These are phyloP conservation scores for Scedosporium apiospermum DNA, from an alignment of 2,329 filamentous ascomycete species.

Conservation along the genomic window DNA sequence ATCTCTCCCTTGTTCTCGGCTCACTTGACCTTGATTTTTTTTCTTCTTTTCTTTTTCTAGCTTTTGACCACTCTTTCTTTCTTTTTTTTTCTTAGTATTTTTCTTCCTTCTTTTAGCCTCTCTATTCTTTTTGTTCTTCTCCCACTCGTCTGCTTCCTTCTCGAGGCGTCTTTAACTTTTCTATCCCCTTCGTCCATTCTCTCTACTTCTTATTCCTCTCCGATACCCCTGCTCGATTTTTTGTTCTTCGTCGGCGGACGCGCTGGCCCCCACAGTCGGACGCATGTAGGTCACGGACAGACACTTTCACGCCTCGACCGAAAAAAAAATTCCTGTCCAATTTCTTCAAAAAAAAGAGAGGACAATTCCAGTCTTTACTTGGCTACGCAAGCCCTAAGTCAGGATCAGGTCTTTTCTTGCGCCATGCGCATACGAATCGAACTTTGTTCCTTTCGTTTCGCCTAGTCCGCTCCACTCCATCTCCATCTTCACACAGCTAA, in stretches of 20 bases:
- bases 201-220: not conserved
- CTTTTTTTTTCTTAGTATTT: not conserved
- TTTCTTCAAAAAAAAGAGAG: not conserved
- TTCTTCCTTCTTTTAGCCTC: not conserved
- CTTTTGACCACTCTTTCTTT: slow-evolving; percentile 5
- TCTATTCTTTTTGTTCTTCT: slow-evolving; percentile 7
- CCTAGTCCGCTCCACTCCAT: not conserved
- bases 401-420: not conserved
- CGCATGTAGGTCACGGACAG: not conserved
- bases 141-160: not conserved
- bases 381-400: not conserved
- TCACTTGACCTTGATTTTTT: not conserved
- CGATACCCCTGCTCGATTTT: not conserved
- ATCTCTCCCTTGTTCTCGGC: not conserved
- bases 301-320: not conserved
- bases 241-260: not conserved
- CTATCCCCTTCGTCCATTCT: not conserved
- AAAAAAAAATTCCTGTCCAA: not conserved
- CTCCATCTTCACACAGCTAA: not conserved
- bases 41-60: not conserved
- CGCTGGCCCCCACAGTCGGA: not conserved
- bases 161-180: no score
- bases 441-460: not conserved
- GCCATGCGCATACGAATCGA: slow-evolving; percentile 3
- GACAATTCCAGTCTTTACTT: not conserved